Base-by-base conservation (phyloP, 371 early-diverging fungal species). In the Mortierella sp. region DNA sequence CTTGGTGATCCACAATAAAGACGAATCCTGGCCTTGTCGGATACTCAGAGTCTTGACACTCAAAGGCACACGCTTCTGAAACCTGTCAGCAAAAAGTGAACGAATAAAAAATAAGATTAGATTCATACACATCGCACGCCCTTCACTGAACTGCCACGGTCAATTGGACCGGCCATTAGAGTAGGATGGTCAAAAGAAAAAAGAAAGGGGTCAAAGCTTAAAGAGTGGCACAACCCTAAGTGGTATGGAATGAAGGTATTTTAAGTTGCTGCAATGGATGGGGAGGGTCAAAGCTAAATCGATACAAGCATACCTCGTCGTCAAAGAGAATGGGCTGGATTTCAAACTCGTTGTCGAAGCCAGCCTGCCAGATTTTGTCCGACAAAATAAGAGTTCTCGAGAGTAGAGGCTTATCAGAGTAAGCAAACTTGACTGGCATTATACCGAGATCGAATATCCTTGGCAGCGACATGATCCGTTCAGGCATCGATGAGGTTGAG, bases 61-160 rank as follows among this genome's bases (percentile, higher is more conserved):
- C 60, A 49, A 84, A 84, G 14, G 81, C 71, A 46, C 84, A 80
- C 6, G 81, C 84, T 72, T 81, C 81, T 18, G 84, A 75, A 0
- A 84, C 81, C 84, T 84, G 65, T 18, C n/a, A 48, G 46, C n/a
- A n/a, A 11, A 43, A n/a, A 35, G 6, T 7, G 32, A 4, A 4
- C 3, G 29, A 58, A 58, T 12, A 46, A 44, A 46, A 51, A 21
- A n/a, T 8, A 48, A 21, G 65, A 35, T 74, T 49, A 74, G 21
- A 43, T 7, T 32, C 32, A 44, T 75, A 32, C 44, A 27, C 38
- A 14, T 71, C n/a, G 29, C 58, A 58, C 58, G 29, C 58, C 58
- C 3, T 29, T 29, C 10, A 58, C 12, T 10, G 27, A 29, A 58
- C 29, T 27, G 29, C 27, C 29, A 27, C 11, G 12, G 8, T 27